Base-by-base conservation (phyloP, 2,329 filamentous ascomycete genomes). In the Aureobasidium sp. region DNA sequence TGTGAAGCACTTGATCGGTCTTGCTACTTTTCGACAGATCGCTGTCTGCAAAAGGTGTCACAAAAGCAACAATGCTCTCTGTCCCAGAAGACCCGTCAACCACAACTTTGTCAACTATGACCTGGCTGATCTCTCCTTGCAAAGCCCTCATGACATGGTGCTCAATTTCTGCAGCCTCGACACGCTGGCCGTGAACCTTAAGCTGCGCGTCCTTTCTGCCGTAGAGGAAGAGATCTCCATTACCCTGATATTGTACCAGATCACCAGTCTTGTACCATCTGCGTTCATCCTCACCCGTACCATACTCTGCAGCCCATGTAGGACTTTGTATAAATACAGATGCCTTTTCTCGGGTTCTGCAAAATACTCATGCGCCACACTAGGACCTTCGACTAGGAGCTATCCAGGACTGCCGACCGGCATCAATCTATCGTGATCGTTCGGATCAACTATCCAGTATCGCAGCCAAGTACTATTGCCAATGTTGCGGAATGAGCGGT, bases 191-290 rank as follows among this genome's bases (percentile, higher is more conserved):
- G 15, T 85, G 82, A 33, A 92, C 78, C 76, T 93, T 93, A 64
- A 91, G 86, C 74, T 90, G 90, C n/a, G 85, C 85, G 27, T 92
- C 90, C 69, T 89, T 90, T 56, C 91, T 83, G 20, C 89, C 89
- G 45, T 90, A 80, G 67, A 88, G 90, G 11, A 84, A 76, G 45
- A 90, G 82, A 81, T 81, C n/a, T 72, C 76, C 67, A n/a, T 73
- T 73, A 1, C 84, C 84, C 50, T 86, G 80, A 64, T 89, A 88
- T 31, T 79, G 80, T 1, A 86, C 88, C 1, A 90, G 77, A 68
- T 91, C 88, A 1, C 88, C 88, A 0, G 88, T 90, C 70, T 86
- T 87, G 72, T 90, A 90, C 6, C 84, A 78, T 1, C 82, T 82
- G 11, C 66, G 70, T 7, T 81, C 77, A 2, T 83, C 83, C 18